Conservation (phyloP, 2,329 filamentous ascomycete genomes). For the Aspergillus pseudotamarii region DNA sequence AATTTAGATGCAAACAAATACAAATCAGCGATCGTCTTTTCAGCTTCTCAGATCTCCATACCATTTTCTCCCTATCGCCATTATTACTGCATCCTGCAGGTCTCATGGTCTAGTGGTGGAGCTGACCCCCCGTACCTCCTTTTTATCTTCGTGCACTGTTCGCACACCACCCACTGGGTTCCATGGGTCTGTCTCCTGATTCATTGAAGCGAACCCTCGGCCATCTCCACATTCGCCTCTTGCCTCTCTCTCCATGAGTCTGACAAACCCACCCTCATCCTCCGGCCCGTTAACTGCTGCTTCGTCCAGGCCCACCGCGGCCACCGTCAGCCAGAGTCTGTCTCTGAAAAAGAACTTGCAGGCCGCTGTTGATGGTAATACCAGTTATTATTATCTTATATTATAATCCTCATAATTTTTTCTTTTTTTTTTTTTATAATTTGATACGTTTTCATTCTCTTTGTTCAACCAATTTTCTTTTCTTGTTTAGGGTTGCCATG, state of each 20-base stretch:
- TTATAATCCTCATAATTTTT: conserved; percentile 13
- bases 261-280: conserved; percentile 46
- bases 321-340: conserved; percentile 35
- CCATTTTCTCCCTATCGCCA: neutral
- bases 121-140: conserved; percentile 3
- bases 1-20: neutral
- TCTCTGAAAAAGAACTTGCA: conserved; percentile 48
- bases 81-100: conserved; percentile 1
- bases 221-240: conserved; percentile 10
- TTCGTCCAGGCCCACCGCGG: conserved; percentile 37
- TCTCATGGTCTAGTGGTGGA: neutral
- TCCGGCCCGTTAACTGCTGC: conserved; percentile 42
- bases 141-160: conserved; percentile 2
- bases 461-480: conserved; percentile 18
- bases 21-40: neutral
- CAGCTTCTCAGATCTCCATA: neutral
- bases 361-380: conserved; percentile 51
- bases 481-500: conserved; percentile 9
- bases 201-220: conserved; percentile 1
- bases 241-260: conserved; percentile 37
- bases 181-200: conserved; percentile 7
- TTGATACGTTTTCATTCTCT: conserved; percentile 8
- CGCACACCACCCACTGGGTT: conserved; percentile 4
- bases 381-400: conserved; percentile 19
- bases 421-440: neutral